Evolutionary conservation across 805 yeast species (phyloP).

Genomic region (Novakomyces olei): DNA sequence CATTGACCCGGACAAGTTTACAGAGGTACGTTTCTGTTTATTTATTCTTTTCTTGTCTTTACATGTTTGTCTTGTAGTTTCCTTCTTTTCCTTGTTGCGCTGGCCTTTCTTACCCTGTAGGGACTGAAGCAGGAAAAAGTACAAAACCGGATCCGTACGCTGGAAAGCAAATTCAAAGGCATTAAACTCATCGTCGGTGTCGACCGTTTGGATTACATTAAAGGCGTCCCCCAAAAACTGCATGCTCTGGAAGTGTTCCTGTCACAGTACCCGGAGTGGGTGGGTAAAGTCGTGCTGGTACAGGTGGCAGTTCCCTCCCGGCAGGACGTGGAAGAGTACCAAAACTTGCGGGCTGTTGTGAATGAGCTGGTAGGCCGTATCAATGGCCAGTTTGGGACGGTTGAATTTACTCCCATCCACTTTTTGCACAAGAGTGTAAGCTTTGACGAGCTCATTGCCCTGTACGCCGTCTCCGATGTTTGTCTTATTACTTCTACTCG

Average conservation of each 20-base stretch:
- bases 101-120: too few relatives aligned
- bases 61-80: too few relatives aligned
- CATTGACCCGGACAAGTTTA: constrained; percentile 79
- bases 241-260: constrained; percentile 90
- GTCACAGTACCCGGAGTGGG: constrained; percentile 91
- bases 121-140: constrained; percentile 44
- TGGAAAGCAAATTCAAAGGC: constrained; percentile 47
- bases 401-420: constrained; percentile 94
- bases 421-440: constrained; percentile 82
- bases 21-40: too few relatives aligned
- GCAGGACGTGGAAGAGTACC: constrained; percentile 96
- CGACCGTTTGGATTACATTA: constrained; percentile 86
- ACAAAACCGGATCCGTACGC: constrained; percentile 36
- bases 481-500: constrained; percentile 86
- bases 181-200: constrained; percentile 86
- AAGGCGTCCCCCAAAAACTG: constrained; percentile 92
- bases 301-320: constrained; percentile 96
- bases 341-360: constrained; percentile 74
- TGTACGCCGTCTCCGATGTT: constrained; percentile 69
- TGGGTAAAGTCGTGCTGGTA: constrained; percentile 83
- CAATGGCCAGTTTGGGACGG: constrained; percentile 88
- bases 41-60: too few relatives aligned
- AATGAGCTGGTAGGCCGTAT: constrained; percentile 92
- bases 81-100: too few relatives aligned
- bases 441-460: constrained; percentile 74